Evolutionary conservation across 257 asterid genomes (phyloP).

Genomic region (Thymus mandschuricus): DNA sequence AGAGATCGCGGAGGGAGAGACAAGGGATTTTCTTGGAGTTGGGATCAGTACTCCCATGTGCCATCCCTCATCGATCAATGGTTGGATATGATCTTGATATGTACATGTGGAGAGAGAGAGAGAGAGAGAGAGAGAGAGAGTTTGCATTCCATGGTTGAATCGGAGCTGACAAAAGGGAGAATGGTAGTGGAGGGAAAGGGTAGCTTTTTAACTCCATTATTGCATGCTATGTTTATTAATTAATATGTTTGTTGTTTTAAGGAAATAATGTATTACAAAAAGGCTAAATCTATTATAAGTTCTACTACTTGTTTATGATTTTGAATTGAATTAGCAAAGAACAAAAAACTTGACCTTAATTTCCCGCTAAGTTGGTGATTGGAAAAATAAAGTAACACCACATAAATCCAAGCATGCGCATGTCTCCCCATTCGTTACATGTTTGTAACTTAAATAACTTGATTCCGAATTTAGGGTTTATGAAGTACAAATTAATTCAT

Average conservation of each 20-base stretch:
- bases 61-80: slow-evolving; percentile 30
- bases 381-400: no score
- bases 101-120: background rate
- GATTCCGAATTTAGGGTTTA: no score
- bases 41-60: slow-evolving; percentile 51
- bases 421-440: no score
- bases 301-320: no score
- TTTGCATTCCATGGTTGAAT: background rate
- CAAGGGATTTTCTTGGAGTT: slow-evolving; percentile 93
- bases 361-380: no score
- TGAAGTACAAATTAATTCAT: no score
- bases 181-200: slow-evolving; percentile 28
- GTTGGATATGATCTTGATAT: slow-evolving; percentile 18
- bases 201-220: slow-evolving; percentile 30
- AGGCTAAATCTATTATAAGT: background rate
- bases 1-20: slow-evolving; percentile 56
- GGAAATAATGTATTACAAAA: slow-evolving; percentile 16
- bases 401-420: no score
- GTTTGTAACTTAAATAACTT: no score
- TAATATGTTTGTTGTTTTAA: background rate
- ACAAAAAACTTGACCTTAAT: no score
- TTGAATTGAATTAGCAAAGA: no score
- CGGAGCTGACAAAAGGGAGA: slow-evolving; percentile 2
- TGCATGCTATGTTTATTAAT: slow-evolving; percentile 10
- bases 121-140: background rate